Conservation (phyloP, 441 rosid genomes). For the Pelargonium cotyledonis region DNA sequence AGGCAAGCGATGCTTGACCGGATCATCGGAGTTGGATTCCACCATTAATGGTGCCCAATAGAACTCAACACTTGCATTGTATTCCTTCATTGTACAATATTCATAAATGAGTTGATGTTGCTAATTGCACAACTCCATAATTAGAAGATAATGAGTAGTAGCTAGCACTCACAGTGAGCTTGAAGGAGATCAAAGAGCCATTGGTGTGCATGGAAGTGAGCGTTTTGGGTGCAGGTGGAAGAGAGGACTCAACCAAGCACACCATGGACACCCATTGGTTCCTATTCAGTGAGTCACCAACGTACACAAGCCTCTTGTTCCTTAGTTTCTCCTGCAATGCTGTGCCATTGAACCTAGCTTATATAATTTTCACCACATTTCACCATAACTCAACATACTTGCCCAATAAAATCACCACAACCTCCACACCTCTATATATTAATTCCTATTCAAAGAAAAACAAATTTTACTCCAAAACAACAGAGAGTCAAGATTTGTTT, state of each 20-base stretch:
- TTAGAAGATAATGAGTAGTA: too few relatives aligned
- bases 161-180: conserved; percentile 34
- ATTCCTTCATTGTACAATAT: conserved; percentile 36
- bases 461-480: too few relatives aligned
- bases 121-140: too few relatives aligned
- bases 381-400: too few relatives aligned
- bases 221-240: conserved; percentile 63
- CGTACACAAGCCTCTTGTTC: conserved; percentile 95
- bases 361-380: background rate
- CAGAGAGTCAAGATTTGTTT: too few relatives aligned
- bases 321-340: conserved; percentile 67
- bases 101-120: background rate
- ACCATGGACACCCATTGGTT: conserved; percentile 36
- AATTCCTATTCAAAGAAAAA: too few relatives aligned
- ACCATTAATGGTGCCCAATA: conserved; percentile 97
- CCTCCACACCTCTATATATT: too few relatives aligned
- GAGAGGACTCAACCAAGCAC: conserved; percentile 73
- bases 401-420: too few relatives aligned
- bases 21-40: conserved; percentile 85
- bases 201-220: conserved; percentile 35
- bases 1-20: conserved; percentile 59
- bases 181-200: conserved; percentile 52
- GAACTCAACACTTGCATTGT: conserved; percentile 84
- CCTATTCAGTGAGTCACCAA: conserved; percentile 83
- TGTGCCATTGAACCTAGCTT: conserved; percentile 58